phyloP scores from a whole-genome alignment of 2,329 filamentous ascomycete species.

The Neodidymelliopsis sp. region DNA sequence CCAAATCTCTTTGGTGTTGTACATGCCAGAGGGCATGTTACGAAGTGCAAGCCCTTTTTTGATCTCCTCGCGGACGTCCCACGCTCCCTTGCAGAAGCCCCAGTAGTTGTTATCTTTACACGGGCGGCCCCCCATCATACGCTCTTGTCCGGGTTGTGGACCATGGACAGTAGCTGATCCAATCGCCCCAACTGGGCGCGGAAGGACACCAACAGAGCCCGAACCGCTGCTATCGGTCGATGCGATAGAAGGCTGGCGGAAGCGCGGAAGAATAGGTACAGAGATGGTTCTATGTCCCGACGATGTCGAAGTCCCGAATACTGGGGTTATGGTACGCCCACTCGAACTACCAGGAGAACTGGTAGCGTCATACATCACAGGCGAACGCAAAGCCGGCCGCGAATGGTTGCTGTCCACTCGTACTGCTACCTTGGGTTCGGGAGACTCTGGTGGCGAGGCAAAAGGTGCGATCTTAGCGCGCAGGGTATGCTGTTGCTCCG shows the following conservation, averaged over 20 bases:
- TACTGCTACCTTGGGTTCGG: conserved; percentile 1
- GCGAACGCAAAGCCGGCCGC: neutral
- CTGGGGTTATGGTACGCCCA: conserved; percentile 14
- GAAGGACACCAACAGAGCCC: conserved; percentile 22
- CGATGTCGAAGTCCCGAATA: neutral
- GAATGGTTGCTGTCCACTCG: neutral
- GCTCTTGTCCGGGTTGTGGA: conserved; percentile 25
- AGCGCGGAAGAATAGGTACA: conserved; percentile 1
- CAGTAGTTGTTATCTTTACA: conserved; percentile 52
- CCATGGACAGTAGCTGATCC: conserved; percentile 29
- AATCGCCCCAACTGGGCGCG: conserved; percentile 20
- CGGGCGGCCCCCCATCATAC: conserved; percentile 46
- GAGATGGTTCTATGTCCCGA: conserved; percentile 12
- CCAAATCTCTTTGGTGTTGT: conserved; percentile 45
- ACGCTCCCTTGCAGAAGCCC: conserved; percentile 53
- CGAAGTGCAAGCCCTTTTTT: conserved; percentile 43
- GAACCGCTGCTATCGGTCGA: conserved; percentile 29
- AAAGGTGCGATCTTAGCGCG: no score
- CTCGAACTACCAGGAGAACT: conserved; percentile 12
- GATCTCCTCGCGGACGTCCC: conserved; percentile 44
- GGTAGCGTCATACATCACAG: neutral
- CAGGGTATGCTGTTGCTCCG: neutral
- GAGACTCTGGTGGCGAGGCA: conserved; percentile 4
- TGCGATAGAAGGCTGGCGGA: conserved; percentile 25
- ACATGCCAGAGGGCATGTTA: conserved; percentile 45